These are phyloP conservation scores for Stephanocyclus meneghinianus DNA, from an alignment of 352 stramenopile species.

Conservation along the genomic window DNA sequence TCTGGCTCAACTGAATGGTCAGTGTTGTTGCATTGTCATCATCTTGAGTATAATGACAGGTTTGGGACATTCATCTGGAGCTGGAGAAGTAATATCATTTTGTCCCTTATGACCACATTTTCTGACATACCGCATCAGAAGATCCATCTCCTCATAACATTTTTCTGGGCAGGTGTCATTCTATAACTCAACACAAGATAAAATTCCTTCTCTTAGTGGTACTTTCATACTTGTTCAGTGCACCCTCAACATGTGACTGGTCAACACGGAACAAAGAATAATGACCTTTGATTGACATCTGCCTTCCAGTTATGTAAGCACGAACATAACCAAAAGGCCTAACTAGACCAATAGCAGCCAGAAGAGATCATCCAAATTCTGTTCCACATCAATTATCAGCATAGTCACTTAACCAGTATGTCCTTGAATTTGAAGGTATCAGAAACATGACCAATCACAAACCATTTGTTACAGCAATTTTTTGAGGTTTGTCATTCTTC, in stretches of 20 bases:
- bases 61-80: conserved; percentile 4
- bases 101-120: conserved; percentile 24
- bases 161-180: conserved; percentile 28
- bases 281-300: conserved; percentile 23
- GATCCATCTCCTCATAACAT: conserved; percentile 9
- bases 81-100: not conserved
- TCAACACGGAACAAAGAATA: conserved; percentile 15
- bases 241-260: not conserved
- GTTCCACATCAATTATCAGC: conserved; percentile 1
- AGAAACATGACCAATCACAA: conserved; percentile 16
- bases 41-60: conserved; percentile 1
- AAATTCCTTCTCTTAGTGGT: not conserved
- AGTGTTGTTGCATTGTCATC: conserved; percentile 9
- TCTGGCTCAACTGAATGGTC: conserved; percentile 1
- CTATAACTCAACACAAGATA: conserved; percentile 17
- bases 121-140: conserved; percentile 14
- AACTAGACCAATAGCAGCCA: not conserved
- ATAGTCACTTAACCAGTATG: not conserved
- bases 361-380: not conserved
- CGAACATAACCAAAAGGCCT: conserved; percentile 18
- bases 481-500: not conserved
- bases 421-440: not conserved
- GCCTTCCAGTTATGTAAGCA: conserved; percentile 19
- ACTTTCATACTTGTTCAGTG: conserved; percentile 2
- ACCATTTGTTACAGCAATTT: conserved; percentile 19